Evolutionary conservation across 2,329 filamentous ascomycete genomes (phyloP), one percentile per base, ranked within the genome.

Genomic region (Penicillium crustosum): DNA sequence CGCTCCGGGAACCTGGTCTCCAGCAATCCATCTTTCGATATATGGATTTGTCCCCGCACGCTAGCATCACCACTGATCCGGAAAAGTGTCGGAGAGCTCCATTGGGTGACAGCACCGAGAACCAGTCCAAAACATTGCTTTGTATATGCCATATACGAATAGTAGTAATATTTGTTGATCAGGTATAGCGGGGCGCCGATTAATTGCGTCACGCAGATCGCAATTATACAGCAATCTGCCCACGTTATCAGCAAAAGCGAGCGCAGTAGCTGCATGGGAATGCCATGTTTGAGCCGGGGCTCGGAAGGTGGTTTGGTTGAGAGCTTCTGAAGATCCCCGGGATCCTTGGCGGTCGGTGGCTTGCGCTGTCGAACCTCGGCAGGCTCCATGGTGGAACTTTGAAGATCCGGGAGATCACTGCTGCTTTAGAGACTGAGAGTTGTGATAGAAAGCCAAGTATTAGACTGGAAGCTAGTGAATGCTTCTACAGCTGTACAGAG

Each of bases 91-190:
- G 86, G 86, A 44, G 81, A 80, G 69, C 83, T 86, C 82, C 83
- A 87, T 66, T 86, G 80, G 3, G 84, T 87, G 57, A 87, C 75
- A 39, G 84, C 84, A 3, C 82, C 84, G 57, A 86, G 81, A 23
- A 86, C 76, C n/a, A 88, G 76, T 0, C 83, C 85, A 68, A 88
- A 88, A 6, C 80, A 84, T 69, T 86, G 82, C 70, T 88, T 88
- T 19, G 86, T 88, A 68, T 83, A 82, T 23, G 85, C 83, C 82
- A 88, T 88, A 68, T 85, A 88, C 10, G 79, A 78, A 67, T 88
- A 83, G 70, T 86, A 88, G 66, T 82, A 86, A 47, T 82, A 77
- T 53, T 81, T 82, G 63, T 85, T 83, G 67, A 86, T 80, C 53
- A 86, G 70, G 67, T 87, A 87, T 33, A 88, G 72, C 0, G 85